Conservation (phyloP, 2,329 filamentous ascomycete genomes). For the Fusarium bactridioides region DNA sequence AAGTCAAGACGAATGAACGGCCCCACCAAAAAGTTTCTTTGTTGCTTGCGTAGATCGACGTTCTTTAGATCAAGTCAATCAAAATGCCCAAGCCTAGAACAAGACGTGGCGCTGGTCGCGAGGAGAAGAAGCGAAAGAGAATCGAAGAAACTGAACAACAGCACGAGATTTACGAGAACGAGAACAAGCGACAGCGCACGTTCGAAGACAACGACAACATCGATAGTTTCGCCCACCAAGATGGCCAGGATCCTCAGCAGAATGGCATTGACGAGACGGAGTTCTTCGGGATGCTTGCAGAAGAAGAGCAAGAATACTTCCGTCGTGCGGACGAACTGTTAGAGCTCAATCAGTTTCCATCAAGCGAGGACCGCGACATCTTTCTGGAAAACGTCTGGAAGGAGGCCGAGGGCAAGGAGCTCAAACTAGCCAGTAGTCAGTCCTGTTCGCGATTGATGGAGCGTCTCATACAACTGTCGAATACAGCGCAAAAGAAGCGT, state of each 20-base stretch:
- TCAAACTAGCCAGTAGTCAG: constrained; percentile 96
- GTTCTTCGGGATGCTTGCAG: constrained; percentile 92
- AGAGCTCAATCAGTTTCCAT: constrained; percentile 86
- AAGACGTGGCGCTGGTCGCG: constrained; percentile 50
- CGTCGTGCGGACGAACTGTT: constrained; percentile 88
- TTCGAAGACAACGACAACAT: constrained; percentile 29
- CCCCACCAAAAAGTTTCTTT: constrained; percentile 27
- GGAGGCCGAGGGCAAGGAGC: constrained; percentile 89
- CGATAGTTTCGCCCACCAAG: constrained; percentile 35
- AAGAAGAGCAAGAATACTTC: constrained; percentile 96
- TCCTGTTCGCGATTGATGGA: constrained; percentile 95
- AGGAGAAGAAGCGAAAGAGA: constrained; percentile 53
- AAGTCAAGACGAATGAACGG: constrained; percentile 31
- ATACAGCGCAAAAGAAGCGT: constrained; percentile 80
- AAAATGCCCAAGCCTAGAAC: constrained; percentile 55
- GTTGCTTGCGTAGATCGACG: not conserved
- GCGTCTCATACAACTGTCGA: constrained; percentile 83
- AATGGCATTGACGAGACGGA: constrained; percentile 63
- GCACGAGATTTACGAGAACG: constrained; percentile 27
- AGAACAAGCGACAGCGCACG: constrained; percentile 41
- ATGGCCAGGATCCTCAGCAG: constrained; percentile 37
- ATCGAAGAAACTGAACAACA: constrained; percentile 40
- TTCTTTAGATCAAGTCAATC: constrained; percentile 14
- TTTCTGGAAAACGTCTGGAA: constrained; percentile 85
- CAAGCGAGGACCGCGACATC: constrained; percentile 73